Base-by-base conservation (phyloP, 1,284 basidiomycete genomes). In the Peniophora sp. region DNA sequence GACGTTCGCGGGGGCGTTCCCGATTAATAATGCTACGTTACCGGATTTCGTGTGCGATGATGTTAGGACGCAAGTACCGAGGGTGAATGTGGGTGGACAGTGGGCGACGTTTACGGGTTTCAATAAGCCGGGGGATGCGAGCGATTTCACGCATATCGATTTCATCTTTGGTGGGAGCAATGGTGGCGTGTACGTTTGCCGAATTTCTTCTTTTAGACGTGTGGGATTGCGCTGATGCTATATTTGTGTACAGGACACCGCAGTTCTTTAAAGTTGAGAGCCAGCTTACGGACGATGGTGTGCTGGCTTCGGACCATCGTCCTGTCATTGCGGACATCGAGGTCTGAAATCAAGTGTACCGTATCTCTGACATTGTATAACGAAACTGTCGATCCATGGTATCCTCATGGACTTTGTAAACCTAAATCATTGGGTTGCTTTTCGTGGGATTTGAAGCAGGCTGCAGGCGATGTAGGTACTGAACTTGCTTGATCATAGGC, bases 41-140 rank as follows among this genome's bases (percentile, higher is more conserved):
- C 62, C 64, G 6, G 59, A 61, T 45, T 79, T 79, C 56, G 68
- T 63, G 35, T 65, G 77, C 66, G 56, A 70, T 5, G 79, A 81
- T 61, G 54, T 78, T 36, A 69, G 75, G 39, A 69, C 57, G 2
- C 59, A 68, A 51, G 68, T 70, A 1, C 73, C 74, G 5, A 67
- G 72, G n/a, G 59, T 65, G 22, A 59, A 55, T 36, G 69, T 79
- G 1, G 75, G 73, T 0, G 67, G 70, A 1, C 70, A 77, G 54
- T 78, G 69, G 61, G 77, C 76, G 16, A 81, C 79, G 3, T 81
- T 73, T 59, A 80, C 78, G 0, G 78, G 74, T 0, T 81, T 79
- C 58, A 65, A 63, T 12, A 57, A 59, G 11, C 70, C 72, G 2
- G 63, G 67, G 5, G 68, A 74, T 53, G 63, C 68, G 3, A 63